phyloP scores from a whole-genome alignment of 2,329 filamentous ascomycete species.

The Colletotrichum phormii region DNA sequence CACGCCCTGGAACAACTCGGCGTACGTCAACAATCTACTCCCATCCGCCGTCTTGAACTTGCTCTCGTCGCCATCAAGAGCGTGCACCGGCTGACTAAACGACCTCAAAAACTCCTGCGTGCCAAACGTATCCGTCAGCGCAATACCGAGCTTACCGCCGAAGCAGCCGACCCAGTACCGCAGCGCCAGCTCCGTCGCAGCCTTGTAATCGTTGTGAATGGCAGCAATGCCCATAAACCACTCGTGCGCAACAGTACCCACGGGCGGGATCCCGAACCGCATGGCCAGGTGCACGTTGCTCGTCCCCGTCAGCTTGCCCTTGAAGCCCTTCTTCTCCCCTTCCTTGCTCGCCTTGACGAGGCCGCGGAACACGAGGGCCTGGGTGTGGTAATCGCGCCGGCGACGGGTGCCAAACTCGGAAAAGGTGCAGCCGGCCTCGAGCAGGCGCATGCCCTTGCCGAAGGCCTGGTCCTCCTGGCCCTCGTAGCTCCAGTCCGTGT shows the following conservation, averaged over 20 bases:
- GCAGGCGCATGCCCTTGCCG: slow-evolving; percentile 80
- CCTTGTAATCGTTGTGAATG: slow-evolving; percentile 85
- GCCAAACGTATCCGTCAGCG: slow-evolving; percentile 96
- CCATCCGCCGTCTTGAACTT: slow-evolving; percentile 52
- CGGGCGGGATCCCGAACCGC: slow-evolving; percentile 85
- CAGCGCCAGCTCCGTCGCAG: slow-evolving; percentile 86
- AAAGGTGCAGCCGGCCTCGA: slow-evolving; percentile 87
- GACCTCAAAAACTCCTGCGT: slow-evolving; percentile 88
- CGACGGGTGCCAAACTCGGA: slow-evolving; percentile 95
- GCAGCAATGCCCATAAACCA: slow-evolving; percentile 99
- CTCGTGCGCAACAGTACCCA: slow-evolving; percentile 93
- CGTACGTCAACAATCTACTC: slow-evolving; percentile 70
- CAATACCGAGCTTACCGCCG: slow-evolving; percentile 85
- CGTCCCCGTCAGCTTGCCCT: slow-evolving; percentile 84
- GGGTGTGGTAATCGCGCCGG: slow-evolving; percentile 92
- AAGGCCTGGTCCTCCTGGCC: slow-evolving; percentile 89
- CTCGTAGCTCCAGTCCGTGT: slow-evolving; percentile 90
- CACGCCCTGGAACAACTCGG: slow-evolving; percentile 84
- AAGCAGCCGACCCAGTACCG: slow-evolving; percentile 93
- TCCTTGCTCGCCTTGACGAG: slow-evolving; percentile 83
- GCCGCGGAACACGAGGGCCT: slow-evolving; percentile 90
- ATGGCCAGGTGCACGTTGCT: slow-evolving; percentile 98
- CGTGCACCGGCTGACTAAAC: slow-evolving; percentile 75
- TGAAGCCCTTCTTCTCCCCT: slow-evolving; percentile 70
- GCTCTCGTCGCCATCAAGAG: slow-evolving; percentile 58